These are phyloP conservation scores for Penicillium odoratum DNA, from an alignment of 495 filamentous ascomycete species.

Conservation along the genomic window DNA sequence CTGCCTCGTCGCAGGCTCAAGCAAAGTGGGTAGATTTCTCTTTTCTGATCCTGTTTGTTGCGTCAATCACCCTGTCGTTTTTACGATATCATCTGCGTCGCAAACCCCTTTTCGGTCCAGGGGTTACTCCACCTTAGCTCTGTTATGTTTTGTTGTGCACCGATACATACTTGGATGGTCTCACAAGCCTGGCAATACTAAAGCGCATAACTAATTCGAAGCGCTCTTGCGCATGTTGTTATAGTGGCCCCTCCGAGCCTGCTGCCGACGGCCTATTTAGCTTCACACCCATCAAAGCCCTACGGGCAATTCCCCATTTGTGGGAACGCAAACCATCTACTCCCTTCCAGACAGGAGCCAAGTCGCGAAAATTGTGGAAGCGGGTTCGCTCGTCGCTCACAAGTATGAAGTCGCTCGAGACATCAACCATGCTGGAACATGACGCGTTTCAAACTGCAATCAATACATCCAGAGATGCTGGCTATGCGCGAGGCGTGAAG, in stretches of 20 bases:
- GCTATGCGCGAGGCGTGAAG: conserved; percentile 45
- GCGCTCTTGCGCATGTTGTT: conserved; percentile 8
- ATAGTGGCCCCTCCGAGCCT: conserved; percentile 16
- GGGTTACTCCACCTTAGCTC: not conserved
- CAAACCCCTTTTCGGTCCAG: conserved; percentile 9
- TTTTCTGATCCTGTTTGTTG: not conserved
- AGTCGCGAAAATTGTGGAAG: conserved; percentile 55
- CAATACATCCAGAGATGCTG: conserved; percentile 30
- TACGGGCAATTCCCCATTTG: conserved; percentile 41
- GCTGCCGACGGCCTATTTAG: conserved; percentile 31
- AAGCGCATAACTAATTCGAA: conserved; percentile 16
- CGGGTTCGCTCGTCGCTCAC: conserved; percentile 44
- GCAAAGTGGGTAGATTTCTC: conserved; percentile 19
- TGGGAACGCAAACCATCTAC: conserved; percentile 59
- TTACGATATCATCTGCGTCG: too few relatives aligned
- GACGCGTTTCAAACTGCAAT: conserved; percentile 36
- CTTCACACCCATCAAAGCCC: conserved; percentile 39
- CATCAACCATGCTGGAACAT: conserved; percentile 25
- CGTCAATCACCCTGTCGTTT: conserved; percentile 1
- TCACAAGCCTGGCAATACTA: not conserved
- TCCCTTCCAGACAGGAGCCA: conserved; percentile 43
- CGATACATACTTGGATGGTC: not conserved
- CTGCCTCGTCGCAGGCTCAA: conserved; percentile 22
- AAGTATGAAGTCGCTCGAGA: conserved; percentile 40
- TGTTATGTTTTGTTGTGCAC: not conserved